Conservation (phyloP, 2,329 filamentous ascomycete species). For the Diaporthe ampelina region DNA sequence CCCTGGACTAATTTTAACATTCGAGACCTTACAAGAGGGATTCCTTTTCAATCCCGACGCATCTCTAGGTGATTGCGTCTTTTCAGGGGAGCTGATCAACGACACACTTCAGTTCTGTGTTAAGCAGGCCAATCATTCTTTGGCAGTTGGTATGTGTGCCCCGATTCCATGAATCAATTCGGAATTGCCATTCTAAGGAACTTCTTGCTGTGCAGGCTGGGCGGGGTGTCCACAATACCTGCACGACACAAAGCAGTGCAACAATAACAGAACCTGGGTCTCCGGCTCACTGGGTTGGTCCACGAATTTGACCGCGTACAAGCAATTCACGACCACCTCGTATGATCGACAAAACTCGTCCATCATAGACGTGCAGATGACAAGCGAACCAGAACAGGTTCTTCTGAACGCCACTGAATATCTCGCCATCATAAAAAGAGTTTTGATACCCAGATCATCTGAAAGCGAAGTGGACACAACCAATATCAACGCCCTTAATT, state of each 20-base stretch:
- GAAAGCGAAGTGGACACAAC: conserved; percentile 3
- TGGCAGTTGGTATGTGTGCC: conserved; percentile 2
- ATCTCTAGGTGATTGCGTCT: neutral
- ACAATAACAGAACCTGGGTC: neutral
- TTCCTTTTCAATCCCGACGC: conserved; percentile 1
- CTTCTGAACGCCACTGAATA: conserved; percentile 4
- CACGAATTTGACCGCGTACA: conserved; percentile 13
- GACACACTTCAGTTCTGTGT: neutral
- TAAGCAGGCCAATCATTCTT: conserved; percentile 3
- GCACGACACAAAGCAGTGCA: conserved; percentile 5
- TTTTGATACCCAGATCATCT: neutral
- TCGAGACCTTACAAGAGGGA: neutral
- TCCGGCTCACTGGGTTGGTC: neutral
- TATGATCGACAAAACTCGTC: conserved; percentile 21
- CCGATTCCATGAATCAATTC: too few species aligned
- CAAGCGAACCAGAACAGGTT: neutral
- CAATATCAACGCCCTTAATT: conserved; percentile 9
- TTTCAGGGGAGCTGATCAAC: conserved; percentile 1
- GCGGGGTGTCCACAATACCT: conserved; percentile 10
- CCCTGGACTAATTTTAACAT: neutral
- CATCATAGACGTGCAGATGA: conserved; percentile 16
- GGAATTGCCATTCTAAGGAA: neutral
- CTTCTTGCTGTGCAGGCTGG: neutral
- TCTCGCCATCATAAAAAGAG: neutral
- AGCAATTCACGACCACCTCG: neutral